Percentiles rank a stretch among this genome's conserved stretches.
Evolutionary conservation across 2,329 filamentous ascomycete genomes (phyloP).

Genomic region (Fusarium oligoseptatum): DNA sequence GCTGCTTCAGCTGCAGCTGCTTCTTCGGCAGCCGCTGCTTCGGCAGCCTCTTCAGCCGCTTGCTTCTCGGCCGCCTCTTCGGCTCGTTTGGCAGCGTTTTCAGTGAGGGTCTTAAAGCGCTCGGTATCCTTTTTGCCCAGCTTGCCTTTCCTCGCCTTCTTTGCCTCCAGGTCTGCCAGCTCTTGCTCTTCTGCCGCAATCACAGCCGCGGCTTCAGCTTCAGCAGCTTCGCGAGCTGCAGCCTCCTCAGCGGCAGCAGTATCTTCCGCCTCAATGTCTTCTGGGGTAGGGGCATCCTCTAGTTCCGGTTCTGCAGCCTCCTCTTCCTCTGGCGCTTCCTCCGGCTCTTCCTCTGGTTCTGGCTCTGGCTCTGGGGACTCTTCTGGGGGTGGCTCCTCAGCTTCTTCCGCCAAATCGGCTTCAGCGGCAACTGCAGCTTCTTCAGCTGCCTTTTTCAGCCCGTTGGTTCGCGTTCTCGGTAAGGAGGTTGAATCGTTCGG

Average conservation of each 20-base stretch:
- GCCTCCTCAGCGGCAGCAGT: constrained; percentile 38
- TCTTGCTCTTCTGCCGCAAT: constrained; percentile 53
- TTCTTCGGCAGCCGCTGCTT: constrained; percentile 31
- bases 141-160: constrained; percentile 64
- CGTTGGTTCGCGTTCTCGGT: constrained; percentile 34
- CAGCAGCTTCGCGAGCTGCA: constrained; percentile 25
- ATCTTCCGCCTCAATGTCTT: constrained; percentile 35
- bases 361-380: constrained; percentile 4
- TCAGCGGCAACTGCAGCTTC: constrained; percentile 31
- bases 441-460: constrained; percentile 39
- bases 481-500: constrained; percentile 37
- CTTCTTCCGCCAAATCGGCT: constrained; percentile 44
- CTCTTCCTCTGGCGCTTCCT: constrained; percentile 32
- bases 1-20: constrained; percentile 18
- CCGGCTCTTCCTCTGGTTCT: constrained; percentile 19
- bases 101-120: constrained; percentile 55
- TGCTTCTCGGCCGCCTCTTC: constrained; percentile 56
- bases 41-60: constrained; percentile 38
- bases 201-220: constrained; percentile 20
- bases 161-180: constrained; percentile 58
- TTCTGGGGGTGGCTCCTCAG: constrained; percentile 37
- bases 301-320: not conserved
- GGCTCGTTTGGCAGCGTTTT: constrained; percentile 51
- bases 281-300: constrained; percentile 11
- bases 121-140: constrained; percentile 61